Base-by-base conservation (phyloP, 2,329 filamentous ascomycete genomes). In the Claviceps lovelessii region DNA sequence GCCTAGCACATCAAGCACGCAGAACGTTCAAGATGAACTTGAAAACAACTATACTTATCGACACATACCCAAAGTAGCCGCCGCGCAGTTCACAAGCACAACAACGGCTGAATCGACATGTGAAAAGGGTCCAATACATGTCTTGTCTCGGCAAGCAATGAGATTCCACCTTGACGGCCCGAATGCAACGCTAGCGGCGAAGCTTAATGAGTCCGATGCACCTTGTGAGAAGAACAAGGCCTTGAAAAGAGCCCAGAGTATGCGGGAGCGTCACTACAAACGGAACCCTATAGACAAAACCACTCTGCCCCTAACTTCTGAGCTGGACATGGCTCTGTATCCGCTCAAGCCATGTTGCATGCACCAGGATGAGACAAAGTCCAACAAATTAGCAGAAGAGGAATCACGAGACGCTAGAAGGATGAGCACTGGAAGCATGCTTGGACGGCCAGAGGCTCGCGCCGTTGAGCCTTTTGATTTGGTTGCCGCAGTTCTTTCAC, bases 21-120 rank as follows among this genome's bases (percentile, higher is more conserved):
- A 58, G 49, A 57, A 33, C 23, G 29, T 19, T 23, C 46, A 63
- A 49, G 59, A 61, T 17, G 53, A 55, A 10, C 48, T 46, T 28
- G 47, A 29, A 17, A 33, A 29, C n/a, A 52, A 50, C 19, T 29
- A 51, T 15, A 49, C 41, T 19, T 76, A 79, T 58, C 75, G 69
- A 41, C 75, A 82, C 59, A 65, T 80, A 2, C 80, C 80, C 15
- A 70, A 72, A 53, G 71, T 76, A 41, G 79, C 79, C 0, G 78
- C 79, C 1, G 62, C 72, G 13, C 77, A 81, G 55, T 83, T 82
- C 61, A 67, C 73, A 10, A 67, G 72, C 47, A 82, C 79, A 0
- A 74, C 78, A 0, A 79, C 76, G 1, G 68, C 72, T 17, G 72
- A 73, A 23, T 61, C 62, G 45, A 66, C 69, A 62, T 65, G 66